These are phyloP conservation scores for Lactarius akahatsu DNA, from an alignment of 768 basidiomycete genomes.

Conservation along the genomic window DNA sequence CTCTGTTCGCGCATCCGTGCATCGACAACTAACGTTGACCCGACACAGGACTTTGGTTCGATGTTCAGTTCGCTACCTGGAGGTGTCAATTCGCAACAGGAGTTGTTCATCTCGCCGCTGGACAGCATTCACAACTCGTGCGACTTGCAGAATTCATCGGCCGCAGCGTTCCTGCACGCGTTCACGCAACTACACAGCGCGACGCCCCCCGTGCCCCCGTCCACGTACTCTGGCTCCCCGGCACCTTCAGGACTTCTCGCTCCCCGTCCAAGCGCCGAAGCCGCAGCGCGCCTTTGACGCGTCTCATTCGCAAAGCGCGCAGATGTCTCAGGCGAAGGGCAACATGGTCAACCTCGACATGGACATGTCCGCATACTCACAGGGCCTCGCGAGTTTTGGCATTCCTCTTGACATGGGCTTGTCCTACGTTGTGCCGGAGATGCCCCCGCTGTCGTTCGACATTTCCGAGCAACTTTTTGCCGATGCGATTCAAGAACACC, in stretches of 20 bases:
- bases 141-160: conserved; percentile 7
- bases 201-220: conserved; percentile 23
- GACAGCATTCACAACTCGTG: conserved; percentile 10
- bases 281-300: conserved; percentile 24
- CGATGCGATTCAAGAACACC: conserved; percentile 16
- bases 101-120: conserved; percentile 27
- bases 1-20: not conserved
- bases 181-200: conserved; percentile 8
- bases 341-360: conserved; percentile 2
- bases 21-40: not conserved
- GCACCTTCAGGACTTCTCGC: conserved; percentile 29
- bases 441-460: conserved; percentile 23
- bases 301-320: not conserved
- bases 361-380: conserved; percentile 25
- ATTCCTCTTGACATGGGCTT: conserved; percentile 28
- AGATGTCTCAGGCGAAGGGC: not conserved
- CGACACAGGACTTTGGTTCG: conserved; percentile 22
- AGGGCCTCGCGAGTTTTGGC: conserved; percentile 25
- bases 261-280: conserved; percentile 26
- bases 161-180: not conserved
- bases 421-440: conserved; percentile 19
- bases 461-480: conserved; percentile 21
- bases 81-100: conserved; percentile 12
- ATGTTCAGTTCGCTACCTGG: conserved; percentile 25
- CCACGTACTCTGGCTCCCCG: conserved; percentile 29